Evolutionary conservation across 2,329 filamentous ascomycete species (phyloP), one percentile per base, ranked within the genome.

Genomic region (Xylaria sp.): DNA sequence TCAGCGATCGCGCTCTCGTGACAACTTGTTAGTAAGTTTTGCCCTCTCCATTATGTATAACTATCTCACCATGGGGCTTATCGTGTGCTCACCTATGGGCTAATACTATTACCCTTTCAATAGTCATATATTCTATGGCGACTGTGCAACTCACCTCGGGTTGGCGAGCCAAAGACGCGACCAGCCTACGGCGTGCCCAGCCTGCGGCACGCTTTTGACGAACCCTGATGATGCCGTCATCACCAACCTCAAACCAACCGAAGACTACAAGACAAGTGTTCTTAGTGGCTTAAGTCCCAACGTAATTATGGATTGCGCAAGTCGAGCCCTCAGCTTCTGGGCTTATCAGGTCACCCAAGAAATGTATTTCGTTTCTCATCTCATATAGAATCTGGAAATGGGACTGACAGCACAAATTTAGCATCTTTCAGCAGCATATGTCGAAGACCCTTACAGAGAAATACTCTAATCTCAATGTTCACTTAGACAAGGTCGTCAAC

Each of bases 261-360:
- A 98, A 75, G 93, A 97, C 72, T 97, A 96, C 84, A 97, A 97
- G 80, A 93, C 92, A 0, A 94, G 91, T 69, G 88, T 97, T 0
- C 84, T 98, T 12, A 93, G 92, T 75, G 95, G 95, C 0, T 82
- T 98, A 0, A 92, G 89, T 69, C 95, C 95, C 0, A 90, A 86
- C 40, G 85, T 91, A 35, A 92, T 98, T 71, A 93, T 97, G 86
- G 94, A 97, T 74, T 97, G 93, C 79, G 92, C 93, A 25, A 90
- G 91, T 5, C 87, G 92, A 72, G 93, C 91, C 0, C 80, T 97
- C 71, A 88, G 87, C 37, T 97, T 97, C 77, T 97, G 93, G 91
- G 90, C 89, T 35, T 97, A 97, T 75, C 94, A 97, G 78, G 90
- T 90, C 23, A 90, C 90, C 2, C 92, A 96, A 75, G 92, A 97